phyloP scores from a whole-genome alignment of 345 rosid genomes.

The Acer campestre region DNA sequence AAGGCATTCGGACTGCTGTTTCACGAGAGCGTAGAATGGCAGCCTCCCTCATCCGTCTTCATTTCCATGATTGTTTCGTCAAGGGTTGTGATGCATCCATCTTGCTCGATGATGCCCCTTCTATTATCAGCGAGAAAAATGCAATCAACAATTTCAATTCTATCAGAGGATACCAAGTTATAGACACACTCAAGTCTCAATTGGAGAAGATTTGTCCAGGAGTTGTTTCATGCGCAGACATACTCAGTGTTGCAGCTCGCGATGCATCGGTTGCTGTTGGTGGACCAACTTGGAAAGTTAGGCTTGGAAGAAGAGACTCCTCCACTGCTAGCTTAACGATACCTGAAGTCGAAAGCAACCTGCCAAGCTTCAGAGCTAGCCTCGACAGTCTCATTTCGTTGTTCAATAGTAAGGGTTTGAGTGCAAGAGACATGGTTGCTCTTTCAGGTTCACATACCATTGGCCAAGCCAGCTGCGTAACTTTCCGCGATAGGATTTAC shows the following conservation, averaged over 20 bases:
- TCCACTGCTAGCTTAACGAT: constrained; percentile 34
- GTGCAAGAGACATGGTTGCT: constrained; percentile 60
- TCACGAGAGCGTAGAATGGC: constrained; percentile 57
- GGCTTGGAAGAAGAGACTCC: constrained; percentile 48
- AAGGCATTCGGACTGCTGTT: constrained; percentile 32
- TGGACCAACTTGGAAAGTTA: constrained; percentile 50
- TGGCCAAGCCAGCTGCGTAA: constrained; percentile 55
- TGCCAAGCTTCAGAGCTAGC: constrained; percentile 43
- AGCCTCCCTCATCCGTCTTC: constrained; percentile 52
- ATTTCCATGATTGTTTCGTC: constrained; percentile 65
- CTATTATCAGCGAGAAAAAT: constrained; percentile 31
- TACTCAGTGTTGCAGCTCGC: constrained; percentile 61
- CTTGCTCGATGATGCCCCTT: constrained; percentile 40
- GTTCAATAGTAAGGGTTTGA: constrained; percentile 49
- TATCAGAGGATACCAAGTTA: constrained; percentile 46
- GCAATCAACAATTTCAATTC: constrained; percentile 16
- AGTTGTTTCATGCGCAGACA: constrained; percentile 67
- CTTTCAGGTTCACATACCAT: constrained; percentile 60
- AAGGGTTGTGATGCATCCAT: constrained; percentile 65
- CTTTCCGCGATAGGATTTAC: constrained; percentile 51
- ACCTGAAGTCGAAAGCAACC: constrained; percentile 32
- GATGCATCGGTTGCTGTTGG: constrained; percentile 50
- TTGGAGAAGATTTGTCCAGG: constrained; percentile 54
- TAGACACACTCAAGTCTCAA: constrained; percentile 52
- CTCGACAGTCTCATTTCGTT: constrained; percentile 38